phyloP scores from a whole-genome alignment of 257 asterid genomes.

The Solanum okadae region DNA sequence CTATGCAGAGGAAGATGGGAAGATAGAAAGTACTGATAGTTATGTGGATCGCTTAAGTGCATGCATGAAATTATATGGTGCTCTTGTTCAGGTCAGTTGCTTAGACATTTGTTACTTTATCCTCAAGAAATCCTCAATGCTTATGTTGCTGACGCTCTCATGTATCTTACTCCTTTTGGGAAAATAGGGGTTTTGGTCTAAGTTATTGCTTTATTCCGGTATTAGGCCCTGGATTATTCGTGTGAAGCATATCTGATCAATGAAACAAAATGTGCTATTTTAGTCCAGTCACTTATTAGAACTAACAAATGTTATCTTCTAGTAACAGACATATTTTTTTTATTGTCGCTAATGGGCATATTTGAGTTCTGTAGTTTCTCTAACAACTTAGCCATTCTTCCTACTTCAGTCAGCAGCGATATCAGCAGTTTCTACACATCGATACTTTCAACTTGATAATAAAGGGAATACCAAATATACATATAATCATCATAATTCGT shows the following conservation, averaged over 20 bases:
- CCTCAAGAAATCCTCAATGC: not conserved
- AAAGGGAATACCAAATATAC: not conserved
- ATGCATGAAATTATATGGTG: slow-evolving; percentile 80
- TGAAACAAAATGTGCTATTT: not conserved
- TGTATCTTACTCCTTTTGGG: not conserved
- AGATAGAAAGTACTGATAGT: slow-evolving; percentile 45
- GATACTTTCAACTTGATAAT: not conserved
- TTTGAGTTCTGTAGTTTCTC: not conserved
- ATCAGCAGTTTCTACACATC: not conserved
- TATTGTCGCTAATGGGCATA: not conserved
- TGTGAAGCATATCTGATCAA: not conserved
- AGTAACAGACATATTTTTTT: not conserved
- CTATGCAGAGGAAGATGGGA: slow-evolving; percentile 50
- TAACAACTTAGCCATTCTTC: not conserved
- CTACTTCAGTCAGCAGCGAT: not conserved
- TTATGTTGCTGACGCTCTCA: not conserved
- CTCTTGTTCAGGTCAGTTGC: slow-evolving; percentile 76
- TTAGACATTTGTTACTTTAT: not conserved
- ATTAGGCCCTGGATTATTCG: not conserved
- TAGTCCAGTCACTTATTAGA: not conserved
- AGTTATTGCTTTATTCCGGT: not conserved
- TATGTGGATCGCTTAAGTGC: slow-evolving; percentile 42
- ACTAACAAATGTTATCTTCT: not conserved
- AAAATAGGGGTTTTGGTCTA: not conserved
- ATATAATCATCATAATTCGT: not conserved